Evolutionary conservation across 1,284 basidiomycete species (phyloP).

Genomic region (Malassezia slooffiae): DNA sequence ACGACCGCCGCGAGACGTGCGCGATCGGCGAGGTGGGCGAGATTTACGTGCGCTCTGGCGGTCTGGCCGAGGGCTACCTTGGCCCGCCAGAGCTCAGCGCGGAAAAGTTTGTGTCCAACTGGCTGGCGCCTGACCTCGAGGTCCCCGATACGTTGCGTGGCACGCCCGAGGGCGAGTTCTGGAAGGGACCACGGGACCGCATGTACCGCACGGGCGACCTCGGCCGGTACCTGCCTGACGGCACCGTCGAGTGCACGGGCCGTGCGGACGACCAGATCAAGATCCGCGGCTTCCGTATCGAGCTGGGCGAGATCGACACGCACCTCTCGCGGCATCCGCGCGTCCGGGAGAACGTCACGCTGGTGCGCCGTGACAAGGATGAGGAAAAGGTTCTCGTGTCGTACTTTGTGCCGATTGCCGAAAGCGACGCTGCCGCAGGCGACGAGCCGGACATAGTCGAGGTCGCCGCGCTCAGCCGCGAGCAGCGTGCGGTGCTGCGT

Average conservation of each 20-base stretch:
- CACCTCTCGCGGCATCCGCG: slow-evolving; percentile 86
- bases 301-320: slow-evolving; percentile 96
- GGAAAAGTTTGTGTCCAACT: slow-evolving; percentile 51
- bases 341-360: slow-evolving; percentile 89
- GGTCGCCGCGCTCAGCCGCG: slow-evolving; percentile 17
- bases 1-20: slow-evolving; percentile 75
- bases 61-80: slow-evolving; percentile 88
- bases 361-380: slow-evolving; percentile 94
- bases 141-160: slow-evolving; percentile 36
- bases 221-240: slow-evolving; percentile 84
- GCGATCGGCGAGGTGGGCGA: slow-evolving; percentile 95
- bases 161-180: slow-evolving; percentile 48
- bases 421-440: slow-evolving; percentile 54
- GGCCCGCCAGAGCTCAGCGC: slow-evolving; percentile 65
- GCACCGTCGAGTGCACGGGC: slow-evolving; percentile 91
- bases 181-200: slow-evolving; percentile 94
- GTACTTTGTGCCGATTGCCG: slow-evolving; percentile 89
- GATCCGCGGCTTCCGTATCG: slow-evolving; percentile 97
- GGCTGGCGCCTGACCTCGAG: slow-evolving; percentile 32
- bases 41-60: slow-evolving; percentile 94
- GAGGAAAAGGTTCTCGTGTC: slow-evolving; percentile 98
- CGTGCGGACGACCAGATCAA: slow-evolving; percentile 98
- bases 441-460: slow-evolving; percentile 49
- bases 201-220: slow-evolving; percentile 98
- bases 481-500: slow-evolving; percentile 26